Percentiles rank a stretch among this genome's conserved stretches.
These are phyloP conservation scores for Epicoccum nigrum DNA, from an alignment of 2,329 filamentous ascomycete species.

Conservation along the genomic window DNA sequence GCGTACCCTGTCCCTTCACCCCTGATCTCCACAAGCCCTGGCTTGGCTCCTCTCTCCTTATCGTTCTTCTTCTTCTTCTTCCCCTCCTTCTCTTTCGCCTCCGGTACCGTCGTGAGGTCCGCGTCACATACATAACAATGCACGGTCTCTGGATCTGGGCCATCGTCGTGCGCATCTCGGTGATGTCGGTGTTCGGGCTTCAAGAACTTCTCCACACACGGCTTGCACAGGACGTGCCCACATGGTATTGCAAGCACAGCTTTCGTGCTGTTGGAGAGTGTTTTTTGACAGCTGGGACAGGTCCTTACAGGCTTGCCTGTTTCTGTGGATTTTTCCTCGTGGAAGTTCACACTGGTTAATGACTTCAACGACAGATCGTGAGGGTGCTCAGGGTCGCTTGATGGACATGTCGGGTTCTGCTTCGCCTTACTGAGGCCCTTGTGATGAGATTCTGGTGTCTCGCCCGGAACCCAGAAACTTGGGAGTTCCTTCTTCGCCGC, in stretches of 20 bases:
- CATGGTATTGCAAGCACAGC: conserved; percentile 86
- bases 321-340: conserved; percentile 67
- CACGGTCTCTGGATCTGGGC: conserved; percentile 60
- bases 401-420: conserved; percentile 75
- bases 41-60: conserved; percentile 63
- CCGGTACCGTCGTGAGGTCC: conserved; percentile 63
- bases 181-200: conserved; percentile 47
- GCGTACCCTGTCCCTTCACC: conserved; percentile 94
- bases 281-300: conserved; percentile 87
- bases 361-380: conserved; percentile 81
- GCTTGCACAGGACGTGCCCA: conserved; percentile 88
- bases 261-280: conserved; percentile 79
- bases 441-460: conserved; percentile 68
- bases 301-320: conserved; percentile 58
- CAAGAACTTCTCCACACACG: conserved; percentile 85
- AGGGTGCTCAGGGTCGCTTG: conserved; percentile 65
- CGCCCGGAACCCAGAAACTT: conserved; percentile 91
- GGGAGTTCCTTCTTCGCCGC: conserved; percentile 72
- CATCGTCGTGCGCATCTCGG: conserved; percentile 61
- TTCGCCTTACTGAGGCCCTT: conserved; percentile 60
- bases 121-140: conserved; percentile 87
- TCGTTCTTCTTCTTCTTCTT: conserved; percentile 50
- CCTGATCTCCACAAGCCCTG: conserved; percentile 78
- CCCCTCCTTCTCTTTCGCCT: conserved; percentile 47
- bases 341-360: conserved; percentile 78